A percentile compares a stretch with the other conserved stretches of the same genome.
Evolutionary conservation across 257 asterid genomes (phyloP).

Genomic region (Lantana camara): DNA sequence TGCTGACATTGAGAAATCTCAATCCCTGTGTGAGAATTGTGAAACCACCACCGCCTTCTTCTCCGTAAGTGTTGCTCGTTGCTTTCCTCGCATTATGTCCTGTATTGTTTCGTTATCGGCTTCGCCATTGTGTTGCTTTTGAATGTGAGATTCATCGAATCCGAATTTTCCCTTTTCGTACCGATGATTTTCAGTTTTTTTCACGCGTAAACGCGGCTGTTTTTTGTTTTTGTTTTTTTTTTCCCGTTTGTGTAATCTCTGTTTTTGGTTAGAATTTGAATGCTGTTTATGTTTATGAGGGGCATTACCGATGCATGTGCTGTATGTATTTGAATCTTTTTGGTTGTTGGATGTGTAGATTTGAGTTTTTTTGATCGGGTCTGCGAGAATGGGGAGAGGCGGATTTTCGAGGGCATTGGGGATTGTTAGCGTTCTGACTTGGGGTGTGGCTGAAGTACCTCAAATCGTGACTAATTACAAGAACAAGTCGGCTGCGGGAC

Average conservation of each 20-base stretch:
- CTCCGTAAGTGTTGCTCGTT: slow-evolving; percentile 5
- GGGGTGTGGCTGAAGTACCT: slow-evolving; percentile 81
- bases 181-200: background rate
- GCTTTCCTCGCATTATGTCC: slow-evolving; percentile 3
- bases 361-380: background rate
- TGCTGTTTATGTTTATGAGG: background rate
- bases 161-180: background rate
- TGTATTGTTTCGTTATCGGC: background rate
- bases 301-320: slow-evolving; percentile 19
- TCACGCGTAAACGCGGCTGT: slow-evolving; percentile 2
- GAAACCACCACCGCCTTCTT: slow-evolving; percentile 25
- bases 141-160: slow-evolving; percentile 13
- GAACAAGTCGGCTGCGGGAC: slow-evolving; percentile 61
- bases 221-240: background rate
- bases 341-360: background rate
- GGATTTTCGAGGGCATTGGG: slow-evolving; percentile 53
- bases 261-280: background rate
- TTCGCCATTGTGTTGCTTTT: background rate
- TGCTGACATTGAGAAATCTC: background rate
- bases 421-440: slow-evolving; percentile 54
- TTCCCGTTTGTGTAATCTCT: too few species aligned
- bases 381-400: slow-evolving; percentile 32
- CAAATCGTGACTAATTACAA: slow-evolving; percentile 65
- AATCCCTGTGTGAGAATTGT: background rate
- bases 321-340: background rate